Base-by-base conservation (phyloP, 2,329 filamentous ascomycete species). In the Sporothrix euskadiensis region DNA sequence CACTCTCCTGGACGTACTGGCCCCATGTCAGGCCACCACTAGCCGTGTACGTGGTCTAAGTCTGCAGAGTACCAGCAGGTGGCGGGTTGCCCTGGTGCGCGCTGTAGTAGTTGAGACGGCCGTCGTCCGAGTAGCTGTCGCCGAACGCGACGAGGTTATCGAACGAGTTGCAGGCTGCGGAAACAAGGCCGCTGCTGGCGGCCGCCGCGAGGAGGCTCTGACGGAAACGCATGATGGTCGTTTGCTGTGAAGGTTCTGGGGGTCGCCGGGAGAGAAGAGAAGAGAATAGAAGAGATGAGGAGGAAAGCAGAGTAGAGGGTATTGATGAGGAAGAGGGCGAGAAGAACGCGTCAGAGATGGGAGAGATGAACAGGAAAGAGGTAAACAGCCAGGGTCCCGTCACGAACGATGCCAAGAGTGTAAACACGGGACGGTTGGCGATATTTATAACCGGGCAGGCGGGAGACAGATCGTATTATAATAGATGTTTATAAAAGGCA, bases 101-200 rank as follows among this genome's bases (percentile, higher is more conserved):
- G 73, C 83, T 81, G 78, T 94, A 91, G 79, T 92, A 94, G 10
- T 79, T 78, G 10, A 92, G 79, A 10, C 92, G 87, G 14, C 86
- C 88, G 77, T 94, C 90, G 78, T 94, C 92, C 0, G 91, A 93
- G 78, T 91, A 94, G 80, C 90, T 93, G 80, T 94, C 91, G 14
- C 92, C 91, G 78, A 94, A 94, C 0, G 89, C 86, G 54, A 93
- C 86, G 52, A 93, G 80, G 69, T 88, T 90, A 39, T 88, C 85
- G 78, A 93, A 89, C 5, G 74, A 68, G 52, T 84, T 83, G 44
- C 81, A 81, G 44, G 57, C 10, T 16, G 71, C 49, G 5, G 54
- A 9, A 39, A 32, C 30, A 32, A 39, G 12, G 56, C 56, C 14
- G 63, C n/a, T 44, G 41, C 30, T 54, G 73, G 66, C 73, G 10